A percentile compares a stretch with the other conserved stretches of the same genome.
Conservation (phyloP, 75 land plant genomes). For the Selaginella moellendorffii region DNA sequence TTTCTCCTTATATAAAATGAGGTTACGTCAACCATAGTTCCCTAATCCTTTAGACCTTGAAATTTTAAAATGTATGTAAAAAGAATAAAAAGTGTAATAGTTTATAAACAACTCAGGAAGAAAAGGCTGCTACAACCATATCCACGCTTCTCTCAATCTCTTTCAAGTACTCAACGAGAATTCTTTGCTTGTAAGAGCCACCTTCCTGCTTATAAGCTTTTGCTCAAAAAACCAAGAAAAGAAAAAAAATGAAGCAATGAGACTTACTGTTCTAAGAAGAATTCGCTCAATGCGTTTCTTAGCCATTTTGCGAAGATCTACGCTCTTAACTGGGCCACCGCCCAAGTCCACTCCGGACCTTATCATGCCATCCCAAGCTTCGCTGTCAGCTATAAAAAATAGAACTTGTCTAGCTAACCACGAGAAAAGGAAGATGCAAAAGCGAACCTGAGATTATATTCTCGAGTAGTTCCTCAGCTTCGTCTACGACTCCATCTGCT, state of each 20-base stretch:
- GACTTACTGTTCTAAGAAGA: slow-evolving; percentile 60
- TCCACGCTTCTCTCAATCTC: not conserved
- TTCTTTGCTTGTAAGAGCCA: not conserved
- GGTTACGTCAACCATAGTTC: not conserved
- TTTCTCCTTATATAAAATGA: not conserved
- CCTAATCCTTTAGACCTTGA: not conserved
- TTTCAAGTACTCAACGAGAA: not conserved
- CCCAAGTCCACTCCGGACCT: slow-evolving; percentile 43
- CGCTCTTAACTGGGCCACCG: slow-evolving; percentile 38
- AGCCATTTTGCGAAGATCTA: slow-evolving; percentile 46
- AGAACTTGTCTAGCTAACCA: not conserved
- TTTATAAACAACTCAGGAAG: too few relatives aligned
- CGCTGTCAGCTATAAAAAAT: slow-evolving; percentile 41
- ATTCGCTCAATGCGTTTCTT: slow-evolving; percentile 65
- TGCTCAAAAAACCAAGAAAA: too few relatives aligned
- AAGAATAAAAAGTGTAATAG: too few relatives aligned
- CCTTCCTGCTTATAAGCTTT: not conserved
- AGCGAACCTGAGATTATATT: slow-evolving; percentile 56
- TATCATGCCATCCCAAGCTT: slow-evolving; percentile 51
- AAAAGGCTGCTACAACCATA: not conserved
- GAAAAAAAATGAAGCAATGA: not conserved
- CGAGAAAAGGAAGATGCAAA: not conserved
- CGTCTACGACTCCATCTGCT: slow-evolving; percentile 41
- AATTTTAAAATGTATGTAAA: too few relatives aligned
- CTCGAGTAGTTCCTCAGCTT: slow-evolving; percentile 66